Percentiles rank a stretch among this genome's conserved stretches.
These are phyloP conservation scores for Amanita fuliginea DNA, from an alignment of 768 basidiomycete species.

Conservation along the genomic window DNA sequence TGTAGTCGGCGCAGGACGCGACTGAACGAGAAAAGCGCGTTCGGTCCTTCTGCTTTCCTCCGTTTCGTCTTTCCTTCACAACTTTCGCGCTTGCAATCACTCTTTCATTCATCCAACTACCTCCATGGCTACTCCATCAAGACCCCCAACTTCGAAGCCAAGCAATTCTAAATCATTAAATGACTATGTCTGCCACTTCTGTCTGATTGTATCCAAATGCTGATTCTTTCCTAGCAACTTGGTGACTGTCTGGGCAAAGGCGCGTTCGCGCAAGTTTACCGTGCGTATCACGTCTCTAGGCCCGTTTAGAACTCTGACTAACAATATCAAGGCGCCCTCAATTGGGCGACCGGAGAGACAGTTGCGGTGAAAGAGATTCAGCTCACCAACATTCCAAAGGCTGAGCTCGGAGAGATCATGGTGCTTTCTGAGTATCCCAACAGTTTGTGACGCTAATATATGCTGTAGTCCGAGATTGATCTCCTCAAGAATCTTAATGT, in stretches of 20 bases:
- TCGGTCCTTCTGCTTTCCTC: slow-evolving; percentile 6
- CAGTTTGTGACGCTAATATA: slow-evolving; percentile 11
- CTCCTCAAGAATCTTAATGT: slow-evolving; percentile 95
- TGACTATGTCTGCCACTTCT: slow-evolving; percentile 41
- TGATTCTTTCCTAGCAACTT: slow-evolving; percentile 59
- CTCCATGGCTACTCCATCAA: slow-evolving; percentile 28
- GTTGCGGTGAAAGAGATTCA: slow-evolving; percentile 98
- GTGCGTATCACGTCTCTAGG: slow-evolving; percentile 35
- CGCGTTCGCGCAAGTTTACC: slow-evolving; percentile 94
- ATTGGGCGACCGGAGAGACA: slow-evolving; percentile 96
- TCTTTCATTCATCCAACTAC: slow-evolving; percentile 2
- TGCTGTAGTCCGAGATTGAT: slow-evolving; percentile 83
- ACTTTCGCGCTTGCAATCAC: background rate
- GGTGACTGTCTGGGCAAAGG: slow-evolving; percentile 95
- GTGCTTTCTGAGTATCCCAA: slow-evolving; percentile 29
- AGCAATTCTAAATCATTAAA: slow-evolving; percentile 44
- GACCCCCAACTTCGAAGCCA: slow-evolving; percentile 27
- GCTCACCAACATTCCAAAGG: slow-evolving; percentile 85
- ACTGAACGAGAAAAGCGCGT: slow-evolving; percentile 23
- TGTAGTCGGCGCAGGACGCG: slow-evolving; percentile 36
- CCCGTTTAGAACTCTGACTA: background rate
- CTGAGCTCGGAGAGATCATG: slow-evolving; percentile 96
- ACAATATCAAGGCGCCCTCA: slow-evolving; percentile 56
- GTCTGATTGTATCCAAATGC: background rate
- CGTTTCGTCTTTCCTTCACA: slow-evolving; percentile 3